Evolutionary conservation across 2,329 filamentous ascomycete species (phyloP).

Genomic region (Fusarium napiforme): DNA sequence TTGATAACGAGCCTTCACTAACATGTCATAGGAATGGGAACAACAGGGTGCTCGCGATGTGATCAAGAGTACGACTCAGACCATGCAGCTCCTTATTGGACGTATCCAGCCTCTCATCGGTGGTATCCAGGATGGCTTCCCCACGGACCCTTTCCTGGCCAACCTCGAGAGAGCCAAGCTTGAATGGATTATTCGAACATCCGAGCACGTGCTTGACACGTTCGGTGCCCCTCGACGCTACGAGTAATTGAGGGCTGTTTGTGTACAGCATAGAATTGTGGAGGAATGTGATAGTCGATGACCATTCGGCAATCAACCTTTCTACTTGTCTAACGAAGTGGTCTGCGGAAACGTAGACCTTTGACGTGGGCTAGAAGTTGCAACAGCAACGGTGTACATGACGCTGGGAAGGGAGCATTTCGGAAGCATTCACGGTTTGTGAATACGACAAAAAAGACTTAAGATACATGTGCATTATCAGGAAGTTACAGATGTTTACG

Average conservation of each 20-base stretch:
- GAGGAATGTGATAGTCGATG: conserved; percentile 2
- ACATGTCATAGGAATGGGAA: conserved; percentile 52
- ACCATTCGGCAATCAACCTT: conserved; percentile 7
- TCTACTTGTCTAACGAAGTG: conserved; percentile 18
- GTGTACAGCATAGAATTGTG: conserved; percentile 17
- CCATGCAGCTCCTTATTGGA: conserved; percentile 52
- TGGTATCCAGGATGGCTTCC: conserved; percentile 51
- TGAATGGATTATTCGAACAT: conserved; percentile 53
- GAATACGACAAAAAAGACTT: conserved; percentile 15
- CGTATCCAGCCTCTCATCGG: conserved; percentile 50
- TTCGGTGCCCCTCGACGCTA: conserved; percentile 47
- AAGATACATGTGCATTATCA: conserved; percentile 39
- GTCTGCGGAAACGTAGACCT: conserved; percentile 23
- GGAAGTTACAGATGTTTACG: conserved; percentile 37
- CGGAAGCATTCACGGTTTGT: conserved; percentile 15
- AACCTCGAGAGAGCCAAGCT: conserved; percentile 53
- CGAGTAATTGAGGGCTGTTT: conserved; percentile 38
- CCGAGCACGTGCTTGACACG: conserved; percentile 50
- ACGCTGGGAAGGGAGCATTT: conserved; percentile 38
- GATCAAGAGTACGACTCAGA: conserved; percentile 53
- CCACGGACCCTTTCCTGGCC: conserved; percentile 54
- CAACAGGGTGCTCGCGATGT: conserved; percentile 51
- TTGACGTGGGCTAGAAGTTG: conserved; percentile 31
- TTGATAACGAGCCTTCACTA: conserved; percentile 6
- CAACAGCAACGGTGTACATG: conserved; percentile 45